Percentiles rank a stretch among this genome's conserved stretches.
Conservation (phyloP, 495 filamentous ascomycete genomes). For the Parathielavia appendiculata region DNA sequence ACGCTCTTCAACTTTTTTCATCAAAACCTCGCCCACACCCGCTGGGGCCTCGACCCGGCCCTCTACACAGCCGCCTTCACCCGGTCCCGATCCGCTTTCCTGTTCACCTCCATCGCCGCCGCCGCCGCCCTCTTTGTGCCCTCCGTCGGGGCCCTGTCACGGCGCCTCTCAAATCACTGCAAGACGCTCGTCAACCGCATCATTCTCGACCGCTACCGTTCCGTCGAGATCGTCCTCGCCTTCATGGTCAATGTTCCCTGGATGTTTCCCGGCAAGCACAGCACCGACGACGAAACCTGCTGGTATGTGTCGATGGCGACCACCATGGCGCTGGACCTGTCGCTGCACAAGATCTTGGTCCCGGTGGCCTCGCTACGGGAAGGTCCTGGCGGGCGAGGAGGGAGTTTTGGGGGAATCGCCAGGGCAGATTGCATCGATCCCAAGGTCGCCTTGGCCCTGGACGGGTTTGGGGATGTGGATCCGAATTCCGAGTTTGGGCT, state of each 20-base stretch:
- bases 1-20: conserved; percentile 63
- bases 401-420: conserved; percentile 40
- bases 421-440: conserved; percentile 62
- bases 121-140: conserved; percentile 61
- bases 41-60: conserved; percentile 66
- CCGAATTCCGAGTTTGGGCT: conserved; percentile 54
- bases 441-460: conserved; percentile 57
- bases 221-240: conserved; percentile 66
- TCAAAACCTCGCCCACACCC: conserved; percentile 63
- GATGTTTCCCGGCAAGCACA: conserved; percentile 63
- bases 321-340: conserved; percentile 63
- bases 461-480: conserved; percentile 61
- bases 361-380: conserved; percentile 49
- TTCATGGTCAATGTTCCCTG: conserved; percentile 76
- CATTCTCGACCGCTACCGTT: conserved; percentile 54
- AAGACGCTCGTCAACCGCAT: conserved; percentile 58
- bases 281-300: conserved; percentile 67
- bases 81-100: conserved; percentile 59
- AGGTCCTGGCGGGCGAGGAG: conserved; percentile 26
- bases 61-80: conserved; percentile 61
- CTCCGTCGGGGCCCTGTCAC: conserved; percentile 56
- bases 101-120: conserved; percentile 65
- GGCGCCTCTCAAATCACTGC: conserved; percentile 57
- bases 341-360: conserved; percentile 61
- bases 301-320: conserved; percentile 64